phyloP scores from a whole-genome alignment of 495 filamentous ascomycete species.

The Achaetomiella virescens region DNA sequence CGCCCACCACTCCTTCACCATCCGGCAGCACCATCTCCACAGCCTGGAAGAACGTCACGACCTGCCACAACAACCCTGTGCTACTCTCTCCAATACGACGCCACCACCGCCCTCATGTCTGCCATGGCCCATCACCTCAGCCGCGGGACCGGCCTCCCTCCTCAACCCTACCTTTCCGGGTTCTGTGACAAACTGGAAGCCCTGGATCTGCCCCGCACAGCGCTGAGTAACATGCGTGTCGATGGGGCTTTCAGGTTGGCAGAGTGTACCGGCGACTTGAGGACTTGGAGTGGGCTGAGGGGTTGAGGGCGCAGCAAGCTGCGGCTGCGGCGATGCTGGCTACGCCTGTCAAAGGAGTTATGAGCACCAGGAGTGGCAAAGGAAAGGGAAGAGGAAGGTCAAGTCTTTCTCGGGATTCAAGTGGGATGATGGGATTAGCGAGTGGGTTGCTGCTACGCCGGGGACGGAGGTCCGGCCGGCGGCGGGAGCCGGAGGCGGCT shows the following conservation, averaged over 20 bases:
- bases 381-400: not conserved
- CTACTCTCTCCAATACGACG: constrained; percentile 23
- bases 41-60: constrained; percentile 16
- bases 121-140: constrained; percentile 21
- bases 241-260: constrained; percentile 38
- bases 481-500: not conserved
- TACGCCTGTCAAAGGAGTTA: constrained; percentile 1
- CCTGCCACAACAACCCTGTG: constrained; percentile 1
- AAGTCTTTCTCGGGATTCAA: constrained; percentile 31
- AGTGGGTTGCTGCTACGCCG: constrained; percentile 40
- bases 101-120: constrained; percentile 19
- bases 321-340: not conserved
- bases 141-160: constrained; percentile 10
- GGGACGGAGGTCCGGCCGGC: not conserved
- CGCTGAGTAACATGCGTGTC: constrained; percentile 19
- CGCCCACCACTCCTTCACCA: not conserved
- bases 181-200: constrained; percentile 25
- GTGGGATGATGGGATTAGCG: constrained; percentile 51
- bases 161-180: constrained; percentile 16
- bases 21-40: not conserved
- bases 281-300: constrained; percentile 41
- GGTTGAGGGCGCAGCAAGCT: not conserved
- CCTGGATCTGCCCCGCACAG: constrained; percentile 14
- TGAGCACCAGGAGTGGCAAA: not conserved
- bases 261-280: constrained; percentile 36